Percentiles rank a stretch among this genome's conserved stretches.
These are phyloP conservation scores for Phialemoniopsis sp. DNA, from an alignment of 2,329 filamentous ascomycete genomes.

Conservation along the genomic window DNA sequence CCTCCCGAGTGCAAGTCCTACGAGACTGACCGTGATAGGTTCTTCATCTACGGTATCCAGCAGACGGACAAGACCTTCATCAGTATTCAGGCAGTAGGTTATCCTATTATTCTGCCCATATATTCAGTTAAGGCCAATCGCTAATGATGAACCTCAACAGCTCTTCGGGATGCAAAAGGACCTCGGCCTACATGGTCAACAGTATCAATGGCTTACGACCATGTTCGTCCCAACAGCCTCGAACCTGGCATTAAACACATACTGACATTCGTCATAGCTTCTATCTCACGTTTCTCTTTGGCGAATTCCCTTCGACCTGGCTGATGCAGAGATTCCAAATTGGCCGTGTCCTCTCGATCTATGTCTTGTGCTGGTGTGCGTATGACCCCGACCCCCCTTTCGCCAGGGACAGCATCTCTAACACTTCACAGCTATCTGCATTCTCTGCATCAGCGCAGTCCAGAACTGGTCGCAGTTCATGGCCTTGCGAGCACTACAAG, in stretches of 20 bases:
- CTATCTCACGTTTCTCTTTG: slow-evolving; percentile 24
- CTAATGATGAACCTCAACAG: too few species aligned
- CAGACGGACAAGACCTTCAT: slow-evolving; percentile 41
- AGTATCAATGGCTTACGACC: slow-evolving; percentile 23
- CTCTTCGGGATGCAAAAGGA: slow-evolving; percentile 27
- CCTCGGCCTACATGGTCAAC: slow-evolving; percentile 15
- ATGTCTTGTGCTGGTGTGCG: slow-evolving; percentile 20
- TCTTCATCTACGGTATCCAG: slow-evolving; percentile 43
- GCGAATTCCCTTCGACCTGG: slow-evolving; percentile 24
- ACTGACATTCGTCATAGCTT: slow-evolving; percentile 10
- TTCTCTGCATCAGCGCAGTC: slow-evolving; percentile 30
- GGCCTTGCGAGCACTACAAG: slow-evolving; percentile 27
- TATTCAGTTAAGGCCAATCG: too few species aligned
- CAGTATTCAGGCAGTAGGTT: slow-evolving; percentile 25
- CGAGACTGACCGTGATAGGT: slow-evolving; percentile 29
- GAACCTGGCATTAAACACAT: too few species aligned
- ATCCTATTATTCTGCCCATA: too few species aligned
- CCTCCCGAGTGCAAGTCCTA: too few species aligned
- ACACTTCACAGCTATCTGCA: slow-evolving; percentile 12
- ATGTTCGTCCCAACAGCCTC: slow-evolving; percentile 6
- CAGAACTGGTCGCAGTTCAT: slow-evolving; percentile 31
- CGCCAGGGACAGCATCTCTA: not conserved
- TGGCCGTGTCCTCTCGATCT: slow-evolving; percentile 16
- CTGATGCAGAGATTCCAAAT: slow-evolving; percentile 19
- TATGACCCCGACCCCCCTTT: not conserved